Conservation (phyloP, 2,329 filamentous ascomycete species). For the Exophiala mesophila region DNA sequence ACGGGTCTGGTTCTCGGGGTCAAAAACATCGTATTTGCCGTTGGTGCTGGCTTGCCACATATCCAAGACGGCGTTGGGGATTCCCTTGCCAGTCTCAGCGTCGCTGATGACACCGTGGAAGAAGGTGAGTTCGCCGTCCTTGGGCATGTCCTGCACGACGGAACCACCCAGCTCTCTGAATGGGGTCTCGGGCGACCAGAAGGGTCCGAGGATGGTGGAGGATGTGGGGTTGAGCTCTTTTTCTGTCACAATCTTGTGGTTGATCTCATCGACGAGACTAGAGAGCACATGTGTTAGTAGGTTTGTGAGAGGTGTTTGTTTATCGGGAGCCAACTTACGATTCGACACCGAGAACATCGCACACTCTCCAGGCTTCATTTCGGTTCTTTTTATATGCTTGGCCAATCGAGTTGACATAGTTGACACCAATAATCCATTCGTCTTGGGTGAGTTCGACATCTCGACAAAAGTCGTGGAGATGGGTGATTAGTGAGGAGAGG, state of each 20-base stretch:
- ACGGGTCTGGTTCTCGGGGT: constrained; percentile 63
- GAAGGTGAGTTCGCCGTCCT: constrained; percentile 54
- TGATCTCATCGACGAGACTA: constrained; percentile 71
- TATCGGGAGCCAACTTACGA: no score
- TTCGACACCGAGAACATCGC: constrained; percentile 69
- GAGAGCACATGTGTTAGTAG: no score
- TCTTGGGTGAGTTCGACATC: constrained; percentile 72
- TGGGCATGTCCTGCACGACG: constrained; percentile 60
- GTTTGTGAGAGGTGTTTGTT: no score
- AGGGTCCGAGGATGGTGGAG: constrained; percentile 70
- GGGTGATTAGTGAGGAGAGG: constrained; percentile 59
- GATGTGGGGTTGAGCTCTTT: constrained; percentile 62
- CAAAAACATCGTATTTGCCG: constrained; percentile 72
- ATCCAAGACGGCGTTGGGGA: constrained; percentile 65
- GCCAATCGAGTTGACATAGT: constrained; percentile 70
- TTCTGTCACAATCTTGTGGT: constrained; percentile 61
- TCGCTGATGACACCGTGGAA: constrained; percentile 68
- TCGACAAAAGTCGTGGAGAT: constrained; percentile 73
- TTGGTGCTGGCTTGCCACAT: constrained; percentile 75
- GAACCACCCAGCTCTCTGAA: constrained; percentile 63
- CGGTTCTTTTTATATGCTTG: constrained; percentile 63
- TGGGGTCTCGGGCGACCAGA: constrained; percentile 71
- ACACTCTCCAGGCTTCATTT: constrained; percentile 70
- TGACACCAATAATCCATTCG: constrained; percentile 71
- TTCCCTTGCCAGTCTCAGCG: constrained; percentile 60